These are phyloP conservation scores for Trichoderma sp. DNA, from an alignment of 2,329 filamentous ascomycete genomes.

Conservation along the genomic window DNA sequence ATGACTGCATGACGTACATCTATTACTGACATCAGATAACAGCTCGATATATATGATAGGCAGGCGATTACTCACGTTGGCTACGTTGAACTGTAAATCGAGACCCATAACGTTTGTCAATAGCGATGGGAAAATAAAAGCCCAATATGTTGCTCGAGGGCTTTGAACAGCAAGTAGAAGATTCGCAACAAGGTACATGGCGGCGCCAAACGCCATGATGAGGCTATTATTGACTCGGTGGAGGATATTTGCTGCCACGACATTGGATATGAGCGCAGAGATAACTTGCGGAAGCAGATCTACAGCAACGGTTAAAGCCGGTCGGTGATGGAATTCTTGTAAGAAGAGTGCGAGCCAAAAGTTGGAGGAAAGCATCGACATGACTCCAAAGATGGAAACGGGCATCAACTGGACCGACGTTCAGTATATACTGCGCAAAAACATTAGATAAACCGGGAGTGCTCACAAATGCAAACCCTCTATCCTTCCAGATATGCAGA, in stretches of 20 bases:
- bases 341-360: conserved; percentile 1
- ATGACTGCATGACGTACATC: conserved; percentile 10
- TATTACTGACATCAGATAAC: neutral
- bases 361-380: conserved; percentile 5
- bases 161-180: neutral
- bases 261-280: neutral
- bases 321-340: neutral
- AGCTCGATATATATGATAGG: neutral
- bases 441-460: neutral
- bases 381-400: neutral
- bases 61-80: neutral
- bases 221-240: neutral
- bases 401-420: neutral
- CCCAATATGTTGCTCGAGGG: neutral
- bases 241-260: neutral
- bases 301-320: neutral
- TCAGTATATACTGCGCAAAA: neutral
- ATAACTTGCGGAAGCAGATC: neutral
- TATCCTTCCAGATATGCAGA: too few species aligned
- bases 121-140: neutral
- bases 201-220: neutral
- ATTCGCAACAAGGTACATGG: neutral
- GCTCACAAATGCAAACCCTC: too few species aligned
- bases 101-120: neutral
- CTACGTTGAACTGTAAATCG: conserved; percentile 1